Percentiles rank a stretch among this genome's conserved stretches.
Conservation (phyloP, 352 stramenopile genomes). For the Thraustotheca clavata region DNA sequence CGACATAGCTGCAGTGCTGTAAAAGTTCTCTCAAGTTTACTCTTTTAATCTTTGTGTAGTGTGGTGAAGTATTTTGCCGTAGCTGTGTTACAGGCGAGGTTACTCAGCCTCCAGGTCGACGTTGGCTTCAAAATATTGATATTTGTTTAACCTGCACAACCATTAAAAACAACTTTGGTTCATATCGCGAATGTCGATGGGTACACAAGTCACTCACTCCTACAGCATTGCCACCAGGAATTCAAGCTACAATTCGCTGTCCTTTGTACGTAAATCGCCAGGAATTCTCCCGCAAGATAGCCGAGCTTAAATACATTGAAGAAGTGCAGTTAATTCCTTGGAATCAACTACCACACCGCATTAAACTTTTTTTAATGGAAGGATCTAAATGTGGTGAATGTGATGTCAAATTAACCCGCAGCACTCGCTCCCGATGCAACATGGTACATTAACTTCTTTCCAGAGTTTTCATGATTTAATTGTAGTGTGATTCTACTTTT, state of each 20-base stretch:
- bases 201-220: background rate
- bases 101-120: background rate
- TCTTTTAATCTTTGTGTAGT: background rate
- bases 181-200: background rate
- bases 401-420: background rate
- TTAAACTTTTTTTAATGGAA: background rate
- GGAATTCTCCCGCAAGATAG: background rate
- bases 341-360: background rate
- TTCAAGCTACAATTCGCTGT: background rate
- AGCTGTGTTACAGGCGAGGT: background rate
- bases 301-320: background rate
- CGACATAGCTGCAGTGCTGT: background rate
- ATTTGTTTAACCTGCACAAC: background rate
- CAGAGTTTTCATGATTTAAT: background rate
- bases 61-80: background rate
- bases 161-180: background rate
- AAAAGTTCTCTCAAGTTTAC: background rate
- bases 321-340: background rate
- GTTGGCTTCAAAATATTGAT: background rate
- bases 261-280: background rate
- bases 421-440: background rate
- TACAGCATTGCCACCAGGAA: background rate
- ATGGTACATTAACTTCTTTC: background rate
- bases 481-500: background rate
- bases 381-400: background rate